These are phyloP conservation scores for Oropetium thomaeum DNA, from an alignment of 176 grass and related monocot species.

Conservation along the genomic window DNA sequence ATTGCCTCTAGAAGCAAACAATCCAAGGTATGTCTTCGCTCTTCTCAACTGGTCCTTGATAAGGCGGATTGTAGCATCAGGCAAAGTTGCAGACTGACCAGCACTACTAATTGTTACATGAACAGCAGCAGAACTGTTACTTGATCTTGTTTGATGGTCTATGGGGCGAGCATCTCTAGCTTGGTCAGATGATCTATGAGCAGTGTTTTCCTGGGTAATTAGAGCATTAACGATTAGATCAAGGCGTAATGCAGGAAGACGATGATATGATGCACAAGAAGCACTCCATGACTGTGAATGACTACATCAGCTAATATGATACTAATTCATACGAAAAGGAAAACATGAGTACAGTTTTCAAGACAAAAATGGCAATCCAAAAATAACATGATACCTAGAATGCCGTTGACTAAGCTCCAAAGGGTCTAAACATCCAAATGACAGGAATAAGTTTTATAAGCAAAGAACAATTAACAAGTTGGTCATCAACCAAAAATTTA, in stretches of 20 bases:
- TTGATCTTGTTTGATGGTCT: slow-evolving; percentile 17
- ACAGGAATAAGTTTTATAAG: neutral
- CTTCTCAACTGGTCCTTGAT: slow-evolving; percentile 76
- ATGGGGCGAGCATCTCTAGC: neutral
- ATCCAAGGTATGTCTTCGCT: slow-evolving; percentile 64
- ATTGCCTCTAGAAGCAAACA: slow-evolving; percentile 66
- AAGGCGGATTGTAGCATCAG: slow-evolving; percentile 49
- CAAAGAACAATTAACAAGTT: neutral
- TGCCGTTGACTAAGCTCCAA: neutral
- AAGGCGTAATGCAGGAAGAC: neutral
- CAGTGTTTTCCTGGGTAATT: slow-evolving; percentile 43
- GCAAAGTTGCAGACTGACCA: slow-evolving; percentile 18
- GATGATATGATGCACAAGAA: neutral
- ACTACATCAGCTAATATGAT: slow-evolving; percentile 8
- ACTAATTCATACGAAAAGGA: neutral
- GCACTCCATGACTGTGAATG: neutral
- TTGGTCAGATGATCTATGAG: slow-evolving; percentile 35
- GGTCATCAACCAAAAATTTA: slow-evolving; percentile 13
- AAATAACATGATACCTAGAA: neutral
- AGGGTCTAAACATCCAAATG: neutral
- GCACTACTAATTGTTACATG: slow-evolving; percentile 13
- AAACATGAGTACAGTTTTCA: neutral
- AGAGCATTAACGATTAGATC: slow-evolving; percentile 20
- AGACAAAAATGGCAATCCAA: neutral
- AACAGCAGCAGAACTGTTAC: slow-evolving; percentile 15